Evolutionary conservation across 2,329 filamentous ascomycete species (phyloP).

Genomic region (Cordyceps pruinosa): DNA sequence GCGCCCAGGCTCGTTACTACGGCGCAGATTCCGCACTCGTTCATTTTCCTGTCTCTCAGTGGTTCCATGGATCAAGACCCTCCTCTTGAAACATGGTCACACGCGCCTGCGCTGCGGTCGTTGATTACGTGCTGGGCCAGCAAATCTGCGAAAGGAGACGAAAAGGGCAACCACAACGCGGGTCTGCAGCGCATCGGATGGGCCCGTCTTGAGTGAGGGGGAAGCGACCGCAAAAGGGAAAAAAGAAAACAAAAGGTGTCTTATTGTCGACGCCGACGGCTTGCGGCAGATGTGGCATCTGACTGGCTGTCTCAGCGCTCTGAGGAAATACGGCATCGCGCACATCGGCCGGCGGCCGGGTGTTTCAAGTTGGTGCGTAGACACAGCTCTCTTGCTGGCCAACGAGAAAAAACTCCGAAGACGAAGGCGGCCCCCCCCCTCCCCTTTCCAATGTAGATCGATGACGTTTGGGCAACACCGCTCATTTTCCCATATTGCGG

Average conservation of each 20-base stretch:
- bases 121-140: background rate
- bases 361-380: conserved; percentile 1
- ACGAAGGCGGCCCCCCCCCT: background rate
- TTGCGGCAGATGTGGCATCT: background rate
- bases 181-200: background rate
- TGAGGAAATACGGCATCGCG: background rate
- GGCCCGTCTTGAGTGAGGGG: too few relatives aligned
- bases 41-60: background rate
- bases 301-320: background rate
- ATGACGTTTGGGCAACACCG: conserved; percentile 2
- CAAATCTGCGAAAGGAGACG: background rate
- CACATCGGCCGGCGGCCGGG: background rate
- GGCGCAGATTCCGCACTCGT: background rate
- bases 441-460: background rate
- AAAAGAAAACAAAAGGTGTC: too few relatives aligned
- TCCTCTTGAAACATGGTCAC: conserved; percentile 7
- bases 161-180: background rate
- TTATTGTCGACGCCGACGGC: background rate
- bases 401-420: background rate
- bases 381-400: too few relatives aligned
- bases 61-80: background rate
- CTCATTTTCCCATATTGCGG: background rate
- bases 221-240: too few relatives aligned
- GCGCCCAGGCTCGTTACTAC: too few relatives aligned
- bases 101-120: background rate